These are phyloP conservation scores for Pleurotus eryngii DNA, from an alignment of 768 basidiomycete species.

Conservation along the genomic window DNA sequence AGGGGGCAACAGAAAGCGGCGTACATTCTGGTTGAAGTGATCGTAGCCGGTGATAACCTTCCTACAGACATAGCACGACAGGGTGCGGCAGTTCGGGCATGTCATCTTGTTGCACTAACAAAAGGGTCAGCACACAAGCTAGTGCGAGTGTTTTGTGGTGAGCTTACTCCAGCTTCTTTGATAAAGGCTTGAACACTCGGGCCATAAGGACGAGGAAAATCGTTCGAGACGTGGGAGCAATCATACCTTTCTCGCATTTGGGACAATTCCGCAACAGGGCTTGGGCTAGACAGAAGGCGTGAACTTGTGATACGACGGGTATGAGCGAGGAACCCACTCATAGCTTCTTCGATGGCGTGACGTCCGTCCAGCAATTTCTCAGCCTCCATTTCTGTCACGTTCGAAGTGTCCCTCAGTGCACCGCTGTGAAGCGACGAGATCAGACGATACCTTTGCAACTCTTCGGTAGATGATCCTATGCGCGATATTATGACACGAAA, in stretches of 20 bases:
- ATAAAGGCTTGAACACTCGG: conserved; percentile 56
- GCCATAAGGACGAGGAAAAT: conserved; percentile 4
- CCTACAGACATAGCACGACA: conserved; percentile 86
- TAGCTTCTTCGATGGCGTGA: conserved; percentile 87
- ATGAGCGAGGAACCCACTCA: conserved; percentile 54
- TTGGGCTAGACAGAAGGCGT: conserved; percentile 40
- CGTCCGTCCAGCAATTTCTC: conserved; percentile 72
- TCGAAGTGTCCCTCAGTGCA: too few species aligned
- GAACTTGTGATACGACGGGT: conserved; percentile 1
- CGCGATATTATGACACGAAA: conserved; percentile 2
- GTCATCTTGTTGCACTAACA: conserved; percentile 89
- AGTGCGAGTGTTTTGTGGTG: background rate
- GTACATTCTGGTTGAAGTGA: conserved; percentile 57
- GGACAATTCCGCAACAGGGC: conserved; percentile 90
- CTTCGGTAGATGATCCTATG: conserved; percentile 77
- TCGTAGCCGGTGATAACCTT: conserved; percentile 71
- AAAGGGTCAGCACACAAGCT: conserved; percentile 7
- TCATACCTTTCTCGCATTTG: conserved; percentile 72
- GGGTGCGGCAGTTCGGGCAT: conserved; percentile 65
- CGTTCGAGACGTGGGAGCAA: background rate
- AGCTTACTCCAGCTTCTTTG: conserved; percentile 71
- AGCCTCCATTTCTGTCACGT: conserved; percentile 60
- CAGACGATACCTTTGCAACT: conserved; percentile 60
- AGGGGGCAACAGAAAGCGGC: conserved; percentile 18
- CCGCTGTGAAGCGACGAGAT: too few species aligned